Base-by-base conservation (phyloP, 1,284 basidiomycete genomes). In the Ganoderma leucocontextum region DNA sequence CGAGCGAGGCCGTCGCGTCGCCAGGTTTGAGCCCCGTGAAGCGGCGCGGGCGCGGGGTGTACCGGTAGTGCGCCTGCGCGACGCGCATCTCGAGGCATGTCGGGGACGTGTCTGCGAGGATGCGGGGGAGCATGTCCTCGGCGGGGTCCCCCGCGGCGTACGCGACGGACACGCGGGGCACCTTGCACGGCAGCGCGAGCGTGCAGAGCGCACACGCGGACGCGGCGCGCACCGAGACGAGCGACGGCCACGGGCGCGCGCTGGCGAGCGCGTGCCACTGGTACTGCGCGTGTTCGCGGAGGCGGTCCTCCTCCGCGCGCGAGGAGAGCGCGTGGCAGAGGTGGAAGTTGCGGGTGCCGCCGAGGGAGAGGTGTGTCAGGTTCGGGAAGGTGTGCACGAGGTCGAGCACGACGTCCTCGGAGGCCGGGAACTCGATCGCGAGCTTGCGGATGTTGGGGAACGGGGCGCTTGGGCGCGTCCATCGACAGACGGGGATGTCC, bases 391-490 rank as follows among this genome's bases (percentile, higher is more conserved):
- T 44, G 65, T 60, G 60, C 10, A 55, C 65, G 15, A 66, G 65
- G 22, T 33, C 60, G 41, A 12, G n/a, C n/a, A 60, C 60, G 33
- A 66, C 60, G 60, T 66, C 65, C 1, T 58, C 60, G n/a, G 65
- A 53, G 6, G 60, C 60, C 4, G 65, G 65, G 60, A 66, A 66
- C 65, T 66, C 65, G 39, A 66, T 66, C 13, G 60, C 65, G n/a
- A 66, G 65, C 41, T 39, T 62, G 60, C 53, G 60, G 12, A 66
- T 60, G 41, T 53, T 41, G 29, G 65, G 60, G 60, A 66, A 66
- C 12, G 58, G 29, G 4, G 41, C 41, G 10, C 25, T 39, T 0
- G 60, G 52, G n/a, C 52, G 39, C 35, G 25, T 22, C 65, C 65
- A 66, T 7, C 52, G 58, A 53, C 65, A 66, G 15, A 66, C 60